Base-by-base conservation (phyloP, 495 filamentous ascomycete genomes). In the Xylaria telfairii region DNA sequence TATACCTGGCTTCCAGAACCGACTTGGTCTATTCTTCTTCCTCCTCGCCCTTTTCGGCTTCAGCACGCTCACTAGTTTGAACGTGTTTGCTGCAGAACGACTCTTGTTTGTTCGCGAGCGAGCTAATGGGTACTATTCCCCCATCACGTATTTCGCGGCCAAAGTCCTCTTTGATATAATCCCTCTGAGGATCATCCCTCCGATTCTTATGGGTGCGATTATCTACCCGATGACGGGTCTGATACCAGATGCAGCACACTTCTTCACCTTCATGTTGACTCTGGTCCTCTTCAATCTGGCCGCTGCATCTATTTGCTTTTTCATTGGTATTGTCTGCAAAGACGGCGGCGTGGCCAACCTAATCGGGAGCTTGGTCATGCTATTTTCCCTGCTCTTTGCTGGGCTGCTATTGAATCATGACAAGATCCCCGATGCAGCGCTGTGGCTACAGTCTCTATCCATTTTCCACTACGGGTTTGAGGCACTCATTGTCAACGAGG, bases 401-500 rank as follows among this genome's bases (percentile, higher is more conserved):
- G 96, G 96, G 68, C 84, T 98, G 41, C 82, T 99, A 61, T 87
- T 99, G 57, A 99, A 99, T 77, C 94, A 97, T 75, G 89, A 98
- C 76, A 93, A 92, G 17, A 98, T 98, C 69, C 96, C 96, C 4
- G 81, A 86, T 47, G 88, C 90, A 9, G 91, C 93, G 9, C 76
- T 93, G 67, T 99, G 96, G 96, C 78, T 98, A 44, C 96, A 99
- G 82, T 83, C 94, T 83, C 85, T 98, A n/a, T 97, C 94, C 24
- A 99, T 99, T 73, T 99, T 98, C 89, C 96, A 99, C 79, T 99
- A 97, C 77, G 96, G 91, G 3, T 98, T 99, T 74, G 96, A 98
- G 83, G 92, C 93, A 3, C 87, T 99, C 28, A 96, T 98, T 70
- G 96, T 99, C 76, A 99, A 99, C 78, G 96, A 99, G 82, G 96